Percentiles rank a stretch among this genome's conserved stretches.
Conservation (phyloP, 108 stramenopile species). For the Cyclotella atomus region DNA sequence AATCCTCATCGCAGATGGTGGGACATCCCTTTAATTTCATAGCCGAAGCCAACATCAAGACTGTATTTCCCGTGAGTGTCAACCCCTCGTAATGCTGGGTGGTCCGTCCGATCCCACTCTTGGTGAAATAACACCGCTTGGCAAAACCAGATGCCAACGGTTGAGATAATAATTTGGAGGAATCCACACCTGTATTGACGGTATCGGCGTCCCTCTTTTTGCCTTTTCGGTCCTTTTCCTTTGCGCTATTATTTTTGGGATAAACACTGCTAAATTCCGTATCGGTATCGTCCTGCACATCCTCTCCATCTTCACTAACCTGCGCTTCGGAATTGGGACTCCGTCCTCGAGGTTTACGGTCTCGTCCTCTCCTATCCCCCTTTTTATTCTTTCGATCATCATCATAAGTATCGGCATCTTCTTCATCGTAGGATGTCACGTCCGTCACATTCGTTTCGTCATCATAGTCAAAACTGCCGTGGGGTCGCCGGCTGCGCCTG, state of each 20-base stretch:
- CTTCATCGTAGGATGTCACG: conserved; percentile 30
- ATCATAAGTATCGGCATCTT: conserved; percentile 43
- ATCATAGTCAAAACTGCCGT: conserved; percentile 41
- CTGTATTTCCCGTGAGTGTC: conserved; percentile 84
- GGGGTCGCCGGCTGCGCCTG: conserved; percentile 19
- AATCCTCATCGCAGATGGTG: conserved; percentile 92
- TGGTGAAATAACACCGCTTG: conserved; percentile 89
- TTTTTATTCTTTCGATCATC: conserved; percentile 11
- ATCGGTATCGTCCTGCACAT: conserved; percentile 26
- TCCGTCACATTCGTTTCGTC: conserved; percentile 46
- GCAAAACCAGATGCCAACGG: conserved; percentile 84
- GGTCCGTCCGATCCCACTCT: conserved; percentile 79
- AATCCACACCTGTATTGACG: conserved; percentile 2
- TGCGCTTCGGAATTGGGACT: conserved; percentile 15
- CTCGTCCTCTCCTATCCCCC: conserved; percentile 18
- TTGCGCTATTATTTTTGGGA: conserved; percentile 2
- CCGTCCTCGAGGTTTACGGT: conserved; percentile 22
- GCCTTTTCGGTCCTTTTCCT: not conserved
- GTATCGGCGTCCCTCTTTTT: conserved; percentile 15
- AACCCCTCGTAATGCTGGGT: conserved; percentile 90
- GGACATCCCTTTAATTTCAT: conserved; percentile 93
- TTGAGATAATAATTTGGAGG: conserved; percentile 39
- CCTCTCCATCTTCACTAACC: conserved; percentile 26
- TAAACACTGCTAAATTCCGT: conserved; percentile 22
- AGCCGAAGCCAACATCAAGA: conserved; percentile 82